Evolutionary conservation across 2,329 filamentous ascomycete species (phyloP).

Genomic region (Alternaria arbusti): DNA sequence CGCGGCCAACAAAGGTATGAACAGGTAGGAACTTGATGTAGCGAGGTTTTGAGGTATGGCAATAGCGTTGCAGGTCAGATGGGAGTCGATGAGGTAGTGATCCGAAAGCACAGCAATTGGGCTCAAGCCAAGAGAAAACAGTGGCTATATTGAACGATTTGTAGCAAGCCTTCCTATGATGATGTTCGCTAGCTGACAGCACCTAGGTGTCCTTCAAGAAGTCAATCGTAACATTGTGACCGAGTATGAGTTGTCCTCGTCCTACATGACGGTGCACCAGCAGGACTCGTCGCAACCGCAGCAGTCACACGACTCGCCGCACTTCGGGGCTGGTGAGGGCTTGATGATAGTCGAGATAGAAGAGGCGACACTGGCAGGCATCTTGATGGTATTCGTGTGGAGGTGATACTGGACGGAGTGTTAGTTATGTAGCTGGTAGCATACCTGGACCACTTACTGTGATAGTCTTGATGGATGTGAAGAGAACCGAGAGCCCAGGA

Average conservation of each 20-base stretch:
- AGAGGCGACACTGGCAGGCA: slow-evolving; percentile 44
- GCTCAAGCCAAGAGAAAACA: neutral
- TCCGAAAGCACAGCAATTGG: neutral
- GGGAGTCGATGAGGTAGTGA: neutral
- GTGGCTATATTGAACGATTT: neutral
- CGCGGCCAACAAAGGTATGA: neutral
- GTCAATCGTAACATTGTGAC: neutral
- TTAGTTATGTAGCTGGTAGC: neutral
- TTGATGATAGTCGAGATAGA: slow-evolving; percentile 47
- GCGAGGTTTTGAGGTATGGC: neutral
- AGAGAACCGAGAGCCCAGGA: neutral
- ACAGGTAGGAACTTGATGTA: neutral
- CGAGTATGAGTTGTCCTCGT: neutral
- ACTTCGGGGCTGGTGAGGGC: slow-evolving; percentile 42
- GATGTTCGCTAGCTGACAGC: neutral
- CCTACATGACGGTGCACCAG: slow-evolving; percentile 15
- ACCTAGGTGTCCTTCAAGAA: neutral
- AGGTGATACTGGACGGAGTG: neutral
- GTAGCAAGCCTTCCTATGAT: neutral
- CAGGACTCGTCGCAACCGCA: slow-evolving; percentile 49
- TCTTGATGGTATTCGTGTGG: slow-evolving; percentile 19
- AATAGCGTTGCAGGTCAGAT: neutral
- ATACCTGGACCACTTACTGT: neutral
- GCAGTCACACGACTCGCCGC: slow-evolving; percentile 48
- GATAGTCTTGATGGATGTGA: neutral